Base-by-base conservation (phyloP, 768 basidiomycete species). In the Rhizopogon roseolus region DNA sequence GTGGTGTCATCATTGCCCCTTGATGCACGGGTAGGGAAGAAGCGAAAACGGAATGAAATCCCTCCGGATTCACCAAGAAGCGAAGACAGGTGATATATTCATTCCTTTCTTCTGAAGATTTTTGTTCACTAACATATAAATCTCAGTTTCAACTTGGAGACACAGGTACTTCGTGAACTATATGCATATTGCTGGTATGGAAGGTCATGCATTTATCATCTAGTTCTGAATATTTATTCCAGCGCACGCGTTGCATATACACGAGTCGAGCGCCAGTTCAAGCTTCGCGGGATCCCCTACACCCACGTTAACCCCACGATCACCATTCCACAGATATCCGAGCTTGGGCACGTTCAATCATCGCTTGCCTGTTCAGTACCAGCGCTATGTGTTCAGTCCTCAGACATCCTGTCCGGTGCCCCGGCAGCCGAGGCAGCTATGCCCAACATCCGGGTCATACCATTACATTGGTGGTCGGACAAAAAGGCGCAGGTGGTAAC, bases 241-340 rank as follows among this genome's bases (percentile, higher is more conserved):
- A 95, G 92, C 62, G 93, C 93, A 10, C 87, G 93, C 16, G 90
- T 94, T 16, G 87, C 93, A n/a, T 90, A 90, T 63, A 87, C 84
- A 58, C 90, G 86, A 61, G 85, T 98, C 51, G 93, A 97, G 69
- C 77, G 81, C 42, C 93, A 96, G 66, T 81, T 97, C 67, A 92
- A 93, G 67, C 69, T 82, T 19, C 86, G 88, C 28, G 79, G 79
- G 22, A 94, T 96, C 49, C 85, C 86, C 0, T 93, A 84, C 63
- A 82, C 76, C 3, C 81, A 88, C 46, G 86, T 93, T 63, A 84
- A 82, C 58, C 85, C 90, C 34, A 66, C 77, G 11, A 70, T 65
- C 42, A 62, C 72, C 27, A 61, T 72, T 32, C 57, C 76, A 17
- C 60, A 74, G 43, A 64, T 78, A 0, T 69, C 77, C 17, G 79